These are phyloP conservation scores for Fagopyrum esculentum DNA, from an alignment of 148 eudicot species.

Conservation along the genomic window DNA sequence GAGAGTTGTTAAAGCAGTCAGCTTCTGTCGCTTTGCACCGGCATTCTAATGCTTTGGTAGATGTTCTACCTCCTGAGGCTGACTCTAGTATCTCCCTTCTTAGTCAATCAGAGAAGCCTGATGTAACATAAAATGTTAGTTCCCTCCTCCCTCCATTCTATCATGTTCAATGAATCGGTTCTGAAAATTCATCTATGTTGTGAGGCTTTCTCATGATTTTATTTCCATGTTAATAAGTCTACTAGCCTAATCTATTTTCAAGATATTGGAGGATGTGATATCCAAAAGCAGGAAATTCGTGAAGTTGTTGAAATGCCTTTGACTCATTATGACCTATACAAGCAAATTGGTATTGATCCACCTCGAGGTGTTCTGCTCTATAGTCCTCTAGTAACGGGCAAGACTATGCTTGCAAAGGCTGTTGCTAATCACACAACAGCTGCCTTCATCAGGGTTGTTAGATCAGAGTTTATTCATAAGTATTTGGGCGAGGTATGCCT, in stretches of 20 bases:
- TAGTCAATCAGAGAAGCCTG: slow-evolving; percentile 92
- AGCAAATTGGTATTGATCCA: slow-evolving; percentile 25
- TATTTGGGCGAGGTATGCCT: slow-evolving; percentile 81
- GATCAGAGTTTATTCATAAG: slow-evolving; percentile 93
- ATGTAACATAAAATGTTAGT: slow-evolving; percentile 74
- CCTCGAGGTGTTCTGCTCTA: slow-evolving; percentile 22
- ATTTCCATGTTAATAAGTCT: neutral
- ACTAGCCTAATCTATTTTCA: slow-evolving; percentile 17
- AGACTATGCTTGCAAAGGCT: slow-evolving; percentile 55
- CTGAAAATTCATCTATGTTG: too few species aligned
- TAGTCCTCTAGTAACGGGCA: slow-evolving; percentile 16
- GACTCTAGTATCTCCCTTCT: slow-evolving; percentile 85
- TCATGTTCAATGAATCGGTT: neutral
- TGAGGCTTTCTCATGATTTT: neutral
- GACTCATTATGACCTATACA: slow-evolving; percentile 24
- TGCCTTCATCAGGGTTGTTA: slow-evolving; percentile 87
- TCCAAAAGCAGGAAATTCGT: slow-evolving; percentile 93
- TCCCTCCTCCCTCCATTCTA: neutral
- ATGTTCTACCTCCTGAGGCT: slow-evolving; percentile 88
- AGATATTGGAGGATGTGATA: slow-evolving; percentile 98
- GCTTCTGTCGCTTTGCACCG: slow-evolving; percentile 83
- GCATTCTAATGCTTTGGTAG: slow-evolving; percentile 81
- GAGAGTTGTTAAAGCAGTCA: slow-evolving; percentile 66
- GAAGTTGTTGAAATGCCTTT: slow-evolving; percentile 30
- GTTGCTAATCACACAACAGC: slow-evolving; percentile 93